Conservation (phyloP, 495 filamentous ascomycete species). For the Massariosphaeria phaeospora region DNA sequence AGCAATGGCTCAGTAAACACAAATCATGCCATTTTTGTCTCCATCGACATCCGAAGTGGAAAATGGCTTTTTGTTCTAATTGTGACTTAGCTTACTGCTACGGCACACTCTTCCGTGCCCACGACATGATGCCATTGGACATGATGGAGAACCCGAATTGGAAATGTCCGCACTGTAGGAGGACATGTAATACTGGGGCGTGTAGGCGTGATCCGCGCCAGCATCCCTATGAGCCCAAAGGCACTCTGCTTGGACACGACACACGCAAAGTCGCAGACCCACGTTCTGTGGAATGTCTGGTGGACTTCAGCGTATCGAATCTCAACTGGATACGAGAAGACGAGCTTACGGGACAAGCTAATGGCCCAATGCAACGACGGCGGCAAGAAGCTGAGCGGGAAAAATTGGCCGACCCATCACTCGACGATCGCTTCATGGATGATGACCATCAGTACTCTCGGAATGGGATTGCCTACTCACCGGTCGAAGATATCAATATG, state of each 20-base stretch:
- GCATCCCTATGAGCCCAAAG: slow-evolving; percentile 73
- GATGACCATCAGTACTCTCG: slow-evolving; percentile 20
- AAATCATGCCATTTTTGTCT: slow-evolving; percentile 73
- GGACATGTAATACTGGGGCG: slow-evolving; percentile 74
- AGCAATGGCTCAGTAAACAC: slow-evolving; percentile 46
- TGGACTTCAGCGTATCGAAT: slow-evolving; percentile 82
- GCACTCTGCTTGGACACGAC: slow-evolving; percentile 80
- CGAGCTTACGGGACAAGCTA: slow-evolving; percentile 42
- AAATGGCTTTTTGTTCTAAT: slow-evolving; percentile 67
- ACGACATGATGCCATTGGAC: slow-evolving; percentile 74
- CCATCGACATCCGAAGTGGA: slow-evolving; percentile 70
- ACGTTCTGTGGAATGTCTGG: slow-evolving; percentile 77
- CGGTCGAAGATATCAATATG: slow-evolving; percentile 4
- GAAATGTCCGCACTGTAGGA: slow-evolving; percentile 80
- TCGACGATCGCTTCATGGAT: slow-evolving; percentile 38
- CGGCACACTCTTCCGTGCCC: slow-evolving; percentile 80
- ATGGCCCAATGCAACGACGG: slow-evolving; percentile 46
- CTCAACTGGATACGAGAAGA: slow-evolving; percentile 65
- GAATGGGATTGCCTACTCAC: slow-evolving; percentile 29
- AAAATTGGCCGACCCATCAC: slow-evolving; percentile 42
- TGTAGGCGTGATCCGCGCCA: slow-evolving; percentile 60
- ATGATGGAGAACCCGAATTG: slow-evolving; percentile 74
- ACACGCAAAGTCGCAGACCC: slow-evolving; percentile 83
- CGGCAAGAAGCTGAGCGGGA: slow-evolving; percentile 49
- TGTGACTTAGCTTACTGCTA: slow-evolving; percentile 79